phyloP scores from a whole-genome alignment of 495 filamentous ascomycete genomes.

The Xylaria cubensis region DNA sequence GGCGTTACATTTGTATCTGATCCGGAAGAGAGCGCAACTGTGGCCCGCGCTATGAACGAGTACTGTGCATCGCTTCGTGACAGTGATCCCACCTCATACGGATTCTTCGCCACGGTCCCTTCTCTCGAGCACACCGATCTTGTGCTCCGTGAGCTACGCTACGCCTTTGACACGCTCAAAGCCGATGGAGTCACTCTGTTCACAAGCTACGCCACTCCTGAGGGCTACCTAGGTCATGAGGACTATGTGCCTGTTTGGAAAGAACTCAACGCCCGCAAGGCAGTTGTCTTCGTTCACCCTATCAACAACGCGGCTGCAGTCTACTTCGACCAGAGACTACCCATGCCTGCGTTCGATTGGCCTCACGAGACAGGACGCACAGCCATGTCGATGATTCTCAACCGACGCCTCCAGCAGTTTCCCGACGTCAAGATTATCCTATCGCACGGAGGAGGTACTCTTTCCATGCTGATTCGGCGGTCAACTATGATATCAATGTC shows the following conservation, averaged over 20 bases:
- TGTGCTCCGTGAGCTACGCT: slow-evolving; percentile 1
- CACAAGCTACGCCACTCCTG: not conserved
- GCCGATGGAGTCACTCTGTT: not conserved
- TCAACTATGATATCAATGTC: not conserved
- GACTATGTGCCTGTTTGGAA: not conserved
- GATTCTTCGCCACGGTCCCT: slow-evolving; percentile 7
- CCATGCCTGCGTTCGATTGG: not conserved
- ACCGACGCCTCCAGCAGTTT: not conserved
- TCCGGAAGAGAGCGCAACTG: not conserved
- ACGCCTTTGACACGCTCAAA: not conserved
- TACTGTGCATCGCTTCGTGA: not conserved
- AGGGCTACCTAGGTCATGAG: not conserved
- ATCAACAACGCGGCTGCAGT: not conserved
- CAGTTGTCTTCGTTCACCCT: slow-evolving; percentile 5
- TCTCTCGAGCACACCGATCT: not conserved
- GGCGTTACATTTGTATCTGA: not conserved
- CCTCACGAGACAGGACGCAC: not conserved
- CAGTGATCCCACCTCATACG: not conserved
- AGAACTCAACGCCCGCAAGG: slow-evolving; percentile 6
- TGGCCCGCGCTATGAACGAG: not conserved
- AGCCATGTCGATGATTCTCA: slow-evolving; percentile 7
- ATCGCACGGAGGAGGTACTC: not conserved
- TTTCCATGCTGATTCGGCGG: not conserved
- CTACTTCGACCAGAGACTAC: not conserved
- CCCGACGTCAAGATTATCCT: slow-evolving; percentile 1